Evolutionary conservation across 345 rosid species (phyloP).

Genomic region (Gossypium bickii): DNA sequence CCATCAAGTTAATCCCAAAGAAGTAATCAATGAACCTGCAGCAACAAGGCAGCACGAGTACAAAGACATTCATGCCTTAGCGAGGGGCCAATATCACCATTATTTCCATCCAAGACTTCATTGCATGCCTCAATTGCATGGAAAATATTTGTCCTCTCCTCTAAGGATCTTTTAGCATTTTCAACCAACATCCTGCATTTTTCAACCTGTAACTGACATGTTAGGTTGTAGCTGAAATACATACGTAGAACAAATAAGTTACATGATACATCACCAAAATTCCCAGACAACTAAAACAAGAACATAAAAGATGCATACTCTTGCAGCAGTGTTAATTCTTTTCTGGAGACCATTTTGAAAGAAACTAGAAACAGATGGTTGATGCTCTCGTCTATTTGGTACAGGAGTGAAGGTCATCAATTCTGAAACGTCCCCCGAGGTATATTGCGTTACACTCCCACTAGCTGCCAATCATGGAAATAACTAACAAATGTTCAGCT

Average conservation of each 20-base stretch:
- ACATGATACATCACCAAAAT: background rate
- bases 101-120: conserved; percentile 68
- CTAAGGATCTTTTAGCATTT: conserved; percentile 57
- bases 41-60: conserved; percentile 85
- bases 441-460: conserved; percentile 49
- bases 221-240: conserved; percentile 22
- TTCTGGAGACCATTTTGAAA: conserved; percentile 25
- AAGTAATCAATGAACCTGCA: conserved; percentile 54
- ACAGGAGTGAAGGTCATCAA: conserved; percentile 45
- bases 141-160: conserved; percentile 48
- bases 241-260: conserved; percentile 7
- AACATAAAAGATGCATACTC: conserved; percentile 32
- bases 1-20: background rate
- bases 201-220: conserved; percentile 44
- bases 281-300: background rate
- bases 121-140: conserved; percentile 84
- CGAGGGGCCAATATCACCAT: conserved; percentile 40
- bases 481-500: conserved; percentile 11
- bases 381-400: conserved; percentile 46
- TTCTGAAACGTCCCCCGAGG: conserved; percentile 61
- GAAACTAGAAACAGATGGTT: conserved; percentile 28
- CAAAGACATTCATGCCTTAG: conserved; percentile 78
- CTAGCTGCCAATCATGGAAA: conserved; percentile 36
- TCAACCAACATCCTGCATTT: conserved; percentile 59
- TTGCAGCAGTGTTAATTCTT: conserved; percentile 28